Conservation (phyloP, 176 grass and related monocot genomes). For the Rhipidocladum racemiflorum region DNA sequence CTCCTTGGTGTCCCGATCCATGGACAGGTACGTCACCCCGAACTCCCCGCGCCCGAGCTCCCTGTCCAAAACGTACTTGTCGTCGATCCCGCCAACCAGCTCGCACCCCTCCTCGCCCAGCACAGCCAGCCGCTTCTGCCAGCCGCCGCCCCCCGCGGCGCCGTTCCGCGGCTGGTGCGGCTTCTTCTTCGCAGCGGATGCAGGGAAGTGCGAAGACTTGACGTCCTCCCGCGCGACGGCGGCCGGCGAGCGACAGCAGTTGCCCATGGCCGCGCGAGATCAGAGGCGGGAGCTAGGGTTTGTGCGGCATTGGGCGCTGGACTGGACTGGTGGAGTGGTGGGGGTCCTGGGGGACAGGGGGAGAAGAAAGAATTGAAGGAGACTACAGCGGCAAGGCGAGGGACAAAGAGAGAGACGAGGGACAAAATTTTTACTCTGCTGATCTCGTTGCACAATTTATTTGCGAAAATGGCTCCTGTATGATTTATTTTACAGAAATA, state of each 20-base stretch:
- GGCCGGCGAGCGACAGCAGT: slow-evolving; percentile 95
- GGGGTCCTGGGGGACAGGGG: too few relatives aligned
- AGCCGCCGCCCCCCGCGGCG: slow-evolving; percentile 25
- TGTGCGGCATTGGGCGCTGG: slow-evolving; percentile 41
- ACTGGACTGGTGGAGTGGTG: too few relatives aligned
- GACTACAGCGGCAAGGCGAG: neutral
- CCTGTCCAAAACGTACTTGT: slow-evolving; percentile 74
- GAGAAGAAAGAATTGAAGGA: neutral
- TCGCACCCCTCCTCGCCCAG: slow-evolving; percentile 56
- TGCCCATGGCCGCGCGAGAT: slow-evolving; percentile 67
- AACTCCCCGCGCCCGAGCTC: slow-evolving; percentile 98
- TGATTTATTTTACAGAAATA: too few relatives aligned
- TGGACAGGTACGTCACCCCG: slow-evolving; percentile 95
- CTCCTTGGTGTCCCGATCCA: slow-evolving; percentile 82
- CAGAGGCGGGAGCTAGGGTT: slow-evolving; percentile 46
- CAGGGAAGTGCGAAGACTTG: slow-evolving; percentile 67
- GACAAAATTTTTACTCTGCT: too few relatives aligned
- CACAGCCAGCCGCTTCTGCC: slow-evolving; percentile 68
- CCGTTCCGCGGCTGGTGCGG: slow-evolving; percentile 53
- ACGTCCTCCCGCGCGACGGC: slow-evolving; percentile 94
- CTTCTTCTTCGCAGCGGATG: slow-evolving; percentile 56
- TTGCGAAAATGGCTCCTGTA: too few relatives aligned
- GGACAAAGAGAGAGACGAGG: neutral
- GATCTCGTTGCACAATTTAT: too few relatives aligned
- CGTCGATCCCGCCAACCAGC: slow-evolving; percentile 61